Evolutionary conservation across 2,329 filamentous ascomycete genomes (phyloP), one percentile per base, ranked within the genome.

Genomic region (Talaromyces rugulosus): DNA sequence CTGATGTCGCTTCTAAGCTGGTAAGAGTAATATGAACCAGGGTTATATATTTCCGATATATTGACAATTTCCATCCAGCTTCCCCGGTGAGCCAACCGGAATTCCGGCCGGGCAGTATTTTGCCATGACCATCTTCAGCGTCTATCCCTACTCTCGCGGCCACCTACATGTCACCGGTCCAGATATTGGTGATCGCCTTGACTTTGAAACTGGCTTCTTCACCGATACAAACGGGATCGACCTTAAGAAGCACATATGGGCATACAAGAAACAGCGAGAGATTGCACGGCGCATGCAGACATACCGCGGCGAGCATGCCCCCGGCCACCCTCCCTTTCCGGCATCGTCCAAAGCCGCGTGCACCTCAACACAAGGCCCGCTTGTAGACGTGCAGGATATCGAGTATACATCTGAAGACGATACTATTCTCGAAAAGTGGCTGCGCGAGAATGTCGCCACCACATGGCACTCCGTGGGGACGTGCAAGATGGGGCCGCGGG

Each of bases 381-480:
- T 28, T 6, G 31, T 28, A 7, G 31, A 18, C 9, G 34, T 28
- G 7, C 40, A 23, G 18, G 52, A 55, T 50, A 61, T 61, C 14
- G 53, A 61, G 12, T 61, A 61, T n/a, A 56, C 53, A 5, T 16
- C 53, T 5, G 53, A 61, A 7, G 59, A 61, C 5, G 68, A 71
- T 55, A 65, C 55, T 28, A 62, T 70, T 40, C 65, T 72, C n/a
- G 64, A 66, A 44, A 56, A 52, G 42, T 63, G 60, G 23, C 63
- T 71, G 40, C 40, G 60, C 33, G 28, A 34, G 31, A 55, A 50
- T n/a, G 56, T 52, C 4, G 31, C 28, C 14, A 56, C 63, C 9
- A 66, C 66, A 47, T 67, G 63, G 40, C 69, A 70, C 40, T 66
- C 69, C 14, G 65, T 60, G 7, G 66, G 66, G 7, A 62, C 80